Conservation (phyloP, 2,329 filamentous ascomycete species). For the Monosporascus sp. region DNA sequence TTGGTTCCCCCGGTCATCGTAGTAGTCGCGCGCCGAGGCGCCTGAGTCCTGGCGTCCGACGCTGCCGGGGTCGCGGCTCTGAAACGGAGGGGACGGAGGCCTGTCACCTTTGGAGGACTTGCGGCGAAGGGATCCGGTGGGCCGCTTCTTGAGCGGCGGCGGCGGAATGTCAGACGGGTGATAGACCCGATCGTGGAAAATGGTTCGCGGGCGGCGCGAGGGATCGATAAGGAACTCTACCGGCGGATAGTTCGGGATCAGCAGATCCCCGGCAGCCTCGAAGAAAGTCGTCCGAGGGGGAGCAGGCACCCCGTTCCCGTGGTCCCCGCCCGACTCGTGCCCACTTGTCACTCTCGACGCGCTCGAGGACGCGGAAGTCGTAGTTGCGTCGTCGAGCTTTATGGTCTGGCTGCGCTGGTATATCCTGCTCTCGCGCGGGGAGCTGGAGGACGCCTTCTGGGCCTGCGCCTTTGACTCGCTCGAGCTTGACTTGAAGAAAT, state of each 20-base stretch:
- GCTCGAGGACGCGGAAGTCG: slow-evolving; percentile 28
- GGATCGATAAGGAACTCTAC: slow-evolving; percentile 81
- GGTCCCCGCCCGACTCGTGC: slow-evolving; percentile 40
- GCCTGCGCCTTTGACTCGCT: slow-evolving; percentile 44
- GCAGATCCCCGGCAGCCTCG: slow-evolving; percentile 85
- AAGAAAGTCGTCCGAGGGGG: slow-evolving; percentile 92
- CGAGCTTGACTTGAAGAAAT: slow-evolving; percentile 63
- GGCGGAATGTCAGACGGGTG: slow-evolving; percentile 89
- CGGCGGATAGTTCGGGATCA: slow-evolving; percentile 83
- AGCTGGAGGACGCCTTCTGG: slow-evolving; percentile 28
- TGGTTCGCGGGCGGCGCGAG: slow-evolving; percentile 73
- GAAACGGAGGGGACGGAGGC: slow-evolving; percentile 22
- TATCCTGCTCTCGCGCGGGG: slow-evolving; percentile 61
- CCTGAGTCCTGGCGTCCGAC: slow-evolving; percentile 38
- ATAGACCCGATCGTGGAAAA: slow-evolving; percentile 95
- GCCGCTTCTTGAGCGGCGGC: slow-evolving; percentile 59
- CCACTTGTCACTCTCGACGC: slow-evolving; percentile 44
- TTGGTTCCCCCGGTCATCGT: slow-evolving; percentile 33
- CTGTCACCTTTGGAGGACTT: slow-evolving; percentile 19
- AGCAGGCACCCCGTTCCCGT: slow-evolving; percentile 48
- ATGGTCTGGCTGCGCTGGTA: slow-evolving; percentile 76
- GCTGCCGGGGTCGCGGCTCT: slow-evolving; percentile 17
- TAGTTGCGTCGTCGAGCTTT: slow-evolving; percentile 34
- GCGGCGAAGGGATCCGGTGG: slow-evolving; percentile 31
- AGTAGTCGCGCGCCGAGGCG: slow-evolving; percentile 44